These are phyloP conservation scores for Omphalotus olearius DNA, from an alignment of 1,284 basidiomycete genomes.

Conservation along the genomic window DNA sequence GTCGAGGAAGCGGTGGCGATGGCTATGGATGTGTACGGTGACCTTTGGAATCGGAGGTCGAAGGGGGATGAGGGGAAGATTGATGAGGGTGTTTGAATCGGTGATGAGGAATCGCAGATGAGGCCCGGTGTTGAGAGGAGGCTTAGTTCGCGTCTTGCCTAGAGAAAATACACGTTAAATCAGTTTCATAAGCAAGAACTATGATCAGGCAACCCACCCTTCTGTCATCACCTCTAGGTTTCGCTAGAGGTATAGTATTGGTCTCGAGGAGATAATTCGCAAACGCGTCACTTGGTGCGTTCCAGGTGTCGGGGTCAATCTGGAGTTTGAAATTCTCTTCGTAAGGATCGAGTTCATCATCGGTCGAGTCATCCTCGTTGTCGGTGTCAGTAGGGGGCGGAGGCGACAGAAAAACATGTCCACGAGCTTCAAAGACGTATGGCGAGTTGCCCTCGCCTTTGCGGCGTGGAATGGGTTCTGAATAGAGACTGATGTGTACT, in stretches of 20 bases:
- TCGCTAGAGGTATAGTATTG: background rate
- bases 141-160: background rate
- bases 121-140: slow-evolving; percentile 1
- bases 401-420: slow-evolving; percentile 31
- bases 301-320: slow-evolving; percentile 8
- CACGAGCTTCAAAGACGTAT: slow-evolving; percentile 51
- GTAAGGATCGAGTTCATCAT: background rate
- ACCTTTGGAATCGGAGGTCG: background rate
- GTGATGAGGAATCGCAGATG: background rate
- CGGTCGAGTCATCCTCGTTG: background rate
- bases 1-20: slow-evolving; percentile 13
- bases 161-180: background rate
- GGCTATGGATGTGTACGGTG: background rate
- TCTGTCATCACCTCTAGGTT: background rate
- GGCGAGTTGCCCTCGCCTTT: slow-evolving; percentile 57
- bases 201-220: background rate
- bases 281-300: slow-evolving; percentile 18
- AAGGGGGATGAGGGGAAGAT: slow-evolving; percentile 1
- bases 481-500: slow-evolving; percentile 60
- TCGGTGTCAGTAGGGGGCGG: slow-evolving; percentile 21
- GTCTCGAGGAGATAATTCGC: background rate
- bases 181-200: background rate
- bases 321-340: slow-evolving; percentile 8
- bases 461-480: slow-evolving; percentile 39
- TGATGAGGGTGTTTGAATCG: background rate